These are phyloP conservation scores for Penicillium egyptiacum DNA, from an alignment of 495 filamentous ascomycete species.

Conservation along the genomic window DNA sequence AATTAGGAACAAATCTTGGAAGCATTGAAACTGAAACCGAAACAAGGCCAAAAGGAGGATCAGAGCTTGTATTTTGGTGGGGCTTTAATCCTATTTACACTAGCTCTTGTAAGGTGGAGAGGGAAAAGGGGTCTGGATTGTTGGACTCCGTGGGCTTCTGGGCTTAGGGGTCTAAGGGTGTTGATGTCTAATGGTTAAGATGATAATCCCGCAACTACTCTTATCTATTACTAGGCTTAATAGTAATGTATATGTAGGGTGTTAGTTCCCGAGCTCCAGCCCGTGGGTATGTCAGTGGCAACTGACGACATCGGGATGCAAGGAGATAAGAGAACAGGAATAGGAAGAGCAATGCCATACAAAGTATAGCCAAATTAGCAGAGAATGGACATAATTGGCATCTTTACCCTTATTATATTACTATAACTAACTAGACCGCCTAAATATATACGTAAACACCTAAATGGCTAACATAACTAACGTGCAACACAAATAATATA, in stretches of 20 bases:
- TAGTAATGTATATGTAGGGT: background rate
- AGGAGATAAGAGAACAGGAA: slow-evolving; percentile 9
- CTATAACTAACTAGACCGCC: too few species aligned
- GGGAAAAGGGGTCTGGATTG: slow-evolving; percentile 8
- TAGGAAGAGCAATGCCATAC: background rate
- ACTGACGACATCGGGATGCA: slow-evolving; percentile 15
- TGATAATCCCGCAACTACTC: too few species aligned
- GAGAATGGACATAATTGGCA: background rate
- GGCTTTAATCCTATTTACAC: background rate
- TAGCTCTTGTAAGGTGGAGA: background rate
- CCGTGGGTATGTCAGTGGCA: slow-evolving; percentile 13
- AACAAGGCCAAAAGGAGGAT: slow-evolving; percentile 2
- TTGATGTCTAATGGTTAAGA: too few species aligned
- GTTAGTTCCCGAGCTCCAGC: slow-evolving; percentile 11
- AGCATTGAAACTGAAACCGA: background rate
- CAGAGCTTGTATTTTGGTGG: slow-evolving; percentile 3
- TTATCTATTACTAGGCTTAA: too few species aligned
- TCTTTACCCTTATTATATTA: too few species aligned
- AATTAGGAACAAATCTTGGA: background rate
- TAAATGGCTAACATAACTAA: background rate
- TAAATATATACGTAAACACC: background rate
- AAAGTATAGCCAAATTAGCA: background rate
- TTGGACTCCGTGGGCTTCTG: background rate
- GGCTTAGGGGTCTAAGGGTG: background rate
- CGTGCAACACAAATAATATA: background rate